Evolutionary conservation across 2,329 filamentous ascomycete genomes (phyloP), one percentile per base, ranked within the genome.

Genomic region (Atkinsonella hypoxylon): DNA sequence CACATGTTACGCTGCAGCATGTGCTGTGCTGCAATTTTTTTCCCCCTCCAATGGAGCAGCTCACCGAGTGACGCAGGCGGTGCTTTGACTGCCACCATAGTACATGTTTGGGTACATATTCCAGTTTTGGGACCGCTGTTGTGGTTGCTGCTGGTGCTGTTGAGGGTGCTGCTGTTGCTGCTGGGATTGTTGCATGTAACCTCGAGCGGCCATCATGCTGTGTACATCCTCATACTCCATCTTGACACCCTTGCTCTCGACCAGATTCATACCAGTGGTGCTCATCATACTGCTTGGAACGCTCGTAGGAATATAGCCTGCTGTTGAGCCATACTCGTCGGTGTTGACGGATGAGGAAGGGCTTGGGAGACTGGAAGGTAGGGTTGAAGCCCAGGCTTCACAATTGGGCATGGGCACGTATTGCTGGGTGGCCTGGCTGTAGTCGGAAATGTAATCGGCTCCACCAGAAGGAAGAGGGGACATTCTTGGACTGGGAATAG

Each of bases 361-460:
- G 59, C 74, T 78, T 18, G 75, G 76, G 11, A 73, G 73, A 47
- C 68, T 74, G 46, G 74, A 75, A 22, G 71, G 64, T 8, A 75
- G 64, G 13, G 66, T 64, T 43, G 68, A 62, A 12, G 71, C 64
- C 74, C 74, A 77, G 22, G 68, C 62, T 53, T 75, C 73, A 54
- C 69, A 68, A 60, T 70, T 72, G 46, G 70, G 64, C 36, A 67
- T 58, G 34, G 62, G 60, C 12, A 66, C 62, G 54, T 66, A 67
- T 55, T 61, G 59, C 40, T 71, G 66, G 15, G 47, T 40, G 7
- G 51, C 18, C 38, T 64, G 57, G 43, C 67, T 59, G 51, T 70
- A 71, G 56, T 72, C 69, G 48, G 70, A 64, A 50, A 73, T 64
- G 61, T 74, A 76, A 53, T 74, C 71, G 52, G 65, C 43, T 47